Conservation (phyloP, 179 eudicot species). For the Kewa caespitosa region DNA sequence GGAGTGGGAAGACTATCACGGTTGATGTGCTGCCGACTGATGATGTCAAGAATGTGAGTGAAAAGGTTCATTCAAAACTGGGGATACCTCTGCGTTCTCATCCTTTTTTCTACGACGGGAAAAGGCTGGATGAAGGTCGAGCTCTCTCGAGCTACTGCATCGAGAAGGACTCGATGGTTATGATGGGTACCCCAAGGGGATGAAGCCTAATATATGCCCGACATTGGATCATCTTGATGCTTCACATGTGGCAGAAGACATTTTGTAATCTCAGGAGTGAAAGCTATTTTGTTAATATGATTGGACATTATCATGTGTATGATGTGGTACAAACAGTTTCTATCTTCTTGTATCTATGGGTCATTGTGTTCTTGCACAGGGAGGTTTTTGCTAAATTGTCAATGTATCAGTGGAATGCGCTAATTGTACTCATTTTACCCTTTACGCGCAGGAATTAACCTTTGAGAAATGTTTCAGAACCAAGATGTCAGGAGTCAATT, state of each 20-base stretch:
- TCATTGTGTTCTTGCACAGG: too few relatives aligned
- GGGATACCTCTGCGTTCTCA: neutral
- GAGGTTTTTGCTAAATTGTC: too few relatives aligned
- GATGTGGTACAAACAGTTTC: too few relatives aligned
- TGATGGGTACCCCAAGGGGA: neutral
- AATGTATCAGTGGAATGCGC: too few relatives aligned
- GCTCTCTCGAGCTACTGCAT: neutral
- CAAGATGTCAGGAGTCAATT: too few relatives aligned
- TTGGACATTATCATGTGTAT: too few relatives aligned
- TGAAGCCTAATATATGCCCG: neutral
- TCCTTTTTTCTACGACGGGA: conserved; percentile 1
- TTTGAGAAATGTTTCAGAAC: too few relatives aligned
- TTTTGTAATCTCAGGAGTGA: too few relatives aligned
- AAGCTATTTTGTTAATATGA: too few relatives aligned
- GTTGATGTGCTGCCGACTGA: neutral
- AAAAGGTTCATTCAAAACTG: neutral
- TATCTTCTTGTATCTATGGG: too few relatives aligned
- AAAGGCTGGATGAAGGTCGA: neutral
- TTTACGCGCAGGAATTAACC: too few relatives aligned
- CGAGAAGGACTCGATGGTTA: neutral
- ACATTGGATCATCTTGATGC: neutral
- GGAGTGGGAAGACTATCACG: neutral
- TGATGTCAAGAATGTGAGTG: neutral
- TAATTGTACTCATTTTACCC: too few relatives aligned
- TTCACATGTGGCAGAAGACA: neutral